A percentile compares a stretch with the other conserved stretches of the same genome.
Evolutionary conservation across 2,329 filamentous ascomycete species (phyloP).

Genomic region (Xylogone sp.): DNA sequence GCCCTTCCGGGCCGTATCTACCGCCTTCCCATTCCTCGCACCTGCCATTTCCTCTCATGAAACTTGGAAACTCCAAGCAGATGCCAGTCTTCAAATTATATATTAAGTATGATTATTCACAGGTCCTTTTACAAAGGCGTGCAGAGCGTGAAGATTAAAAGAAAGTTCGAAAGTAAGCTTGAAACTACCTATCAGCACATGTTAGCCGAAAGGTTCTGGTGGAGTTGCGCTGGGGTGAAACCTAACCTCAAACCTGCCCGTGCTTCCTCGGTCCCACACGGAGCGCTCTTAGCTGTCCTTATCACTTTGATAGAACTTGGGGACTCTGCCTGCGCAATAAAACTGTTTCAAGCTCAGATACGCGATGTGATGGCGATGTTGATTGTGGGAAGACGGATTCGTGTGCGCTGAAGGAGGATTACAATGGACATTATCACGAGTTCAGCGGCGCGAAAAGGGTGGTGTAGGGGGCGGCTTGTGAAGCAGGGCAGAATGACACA

Average conservation of each 20-base stretch:
- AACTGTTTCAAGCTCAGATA: background rate
- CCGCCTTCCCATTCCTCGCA: conserved; percentile 31
- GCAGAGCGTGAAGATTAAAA: background rate
- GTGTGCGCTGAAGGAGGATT: background rate
- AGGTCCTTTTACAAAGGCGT: background rate
- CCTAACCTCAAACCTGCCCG: background rate
- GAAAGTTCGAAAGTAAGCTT: background rate
- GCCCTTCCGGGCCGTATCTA: conserved; percentile 26
- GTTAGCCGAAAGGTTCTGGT: background rate
- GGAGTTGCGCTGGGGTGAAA: background rate
- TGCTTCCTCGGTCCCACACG: background rate
- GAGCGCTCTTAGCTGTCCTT: background rate
- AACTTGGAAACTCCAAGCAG: conserved; percentile 6
- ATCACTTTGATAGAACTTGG: background rate
- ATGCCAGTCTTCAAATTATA: background rate
- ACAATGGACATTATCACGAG: background rate
- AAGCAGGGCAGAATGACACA: background rate
- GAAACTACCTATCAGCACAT: background rate
- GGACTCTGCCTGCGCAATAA: background rate
- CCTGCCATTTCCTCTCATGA: conserved; percentile 31
- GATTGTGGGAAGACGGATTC: background rate
- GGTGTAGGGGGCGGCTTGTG: background rate
- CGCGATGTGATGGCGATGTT: background rate
- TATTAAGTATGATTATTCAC: background rate
- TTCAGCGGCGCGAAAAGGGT: background rate